phyloP scores from a whole-genome alignment of 352 stramenopile genomes.

The Hyaloperonospora arabidopsidis region DNA sequence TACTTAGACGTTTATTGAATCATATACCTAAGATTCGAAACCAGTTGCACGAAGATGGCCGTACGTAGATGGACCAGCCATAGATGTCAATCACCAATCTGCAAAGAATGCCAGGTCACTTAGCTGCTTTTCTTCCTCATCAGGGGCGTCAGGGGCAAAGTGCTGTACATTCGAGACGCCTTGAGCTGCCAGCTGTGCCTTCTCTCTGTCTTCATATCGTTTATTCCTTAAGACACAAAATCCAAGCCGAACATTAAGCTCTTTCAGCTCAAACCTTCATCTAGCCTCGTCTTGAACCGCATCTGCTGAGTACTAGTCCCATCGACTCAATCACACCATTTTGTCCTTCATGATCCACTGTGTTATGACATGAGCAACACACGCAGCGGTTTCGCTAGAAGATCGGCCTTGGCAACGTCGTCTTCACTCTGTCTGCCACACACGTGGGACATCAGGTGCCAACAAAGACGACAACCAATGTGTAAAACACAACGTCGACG shows the following conservation, averaged over 20 bases:
- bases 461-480: conserved; percentile 29
- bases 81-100: conserved; percentile 69
- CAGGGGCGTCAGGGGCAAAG: conserved; percentile 33
- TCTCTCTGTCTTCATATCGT: conserved; percentile 22
- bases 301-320: conserved; percentile 56
- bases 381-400: conserved; percentile 59
- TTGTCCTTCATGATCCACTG: conserved; percentile 33
- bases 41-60: no score
- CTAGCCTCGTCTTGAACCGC: conserved; percentile 51
- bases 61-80: no score
- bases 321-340: conserved; percentile 63
- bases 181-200: conserved; percentile 21
- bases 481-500: conserved; percentile 63
- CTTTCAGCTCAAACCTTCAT: conserved; percentile 60
- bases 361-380: conserved; percentile 44
- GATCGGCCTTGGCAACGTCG: conserved; percentile 44
- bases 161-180: conserved; percentile 20
- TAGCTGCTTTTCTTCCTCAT: conserved; percentile 40
- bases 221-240: conserved; percentile 52
- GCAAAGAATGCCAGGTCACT: conserved; percentile 50
- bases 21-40: no score
- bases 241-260: conserved; percentile 63
- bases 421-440: conserved; percentile 56
- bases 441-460: conserved; percentile 52
- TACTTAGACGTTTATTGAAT: no score